A percentile compares a stretch with the other conserved stretches of the same genome.
Evolutionary conservation across 495 filamentous ascomycete genomes (phyloP).

Genomic region (Xylaria telfairii): DNA sequence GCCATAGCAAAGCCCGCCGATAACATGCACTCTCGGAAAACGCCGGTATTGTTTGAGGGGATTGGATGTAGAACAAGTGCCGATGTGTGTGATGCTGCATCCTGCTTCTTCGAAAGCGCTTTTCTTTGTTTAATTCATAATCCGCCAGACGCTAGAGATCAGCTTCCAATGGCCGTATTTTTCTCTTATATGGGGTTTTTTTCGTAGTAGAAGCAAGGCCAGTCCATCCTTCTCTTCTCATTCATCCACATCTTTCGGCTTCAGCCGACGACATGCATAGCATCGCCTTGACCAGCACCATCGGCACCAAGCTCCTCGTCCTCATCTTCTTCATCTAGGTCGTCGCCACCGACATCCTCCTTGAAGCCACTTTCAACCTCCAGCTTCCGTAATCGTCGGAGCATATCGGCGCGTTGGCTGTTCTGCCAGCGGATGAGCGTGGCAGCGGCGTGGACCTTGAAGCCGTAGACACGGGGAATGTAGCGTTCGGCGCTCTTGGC

Average conservation of each 20-base stretch:
- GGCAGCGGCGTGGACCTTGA: slow-evolving; percentile 90
- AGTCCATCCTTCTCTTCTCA: background rate
- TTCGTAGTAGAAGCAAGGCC: background rate
- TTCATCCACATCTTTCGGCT: too few species aligned
- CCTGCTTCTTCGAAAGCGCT: background rate
- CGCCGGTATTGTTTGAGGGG: slow-evolving; percentile 17
- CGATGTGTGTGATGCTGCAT: background rate
- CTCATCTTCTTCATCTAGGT: slow-evolving; percentile 53
- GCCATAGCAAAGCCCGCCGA: slow-evolving; percentile 11
- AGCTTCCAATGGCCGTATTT: background rate
- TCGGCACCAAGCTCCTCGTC: slow-evolving; percentile 51
- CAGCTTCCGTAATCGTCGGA: slow-evolving; percentile 65
- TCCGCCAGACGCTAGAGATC: background rate
- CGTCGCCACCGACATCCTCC: slow-evolving; percentile 49
- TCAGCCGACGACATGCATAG: slow-evolving; percentile 39
- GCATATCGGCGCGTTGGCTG: slow-evolving; percentile 76
- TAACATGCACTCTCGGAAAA: slow-evolving; percentile 20
- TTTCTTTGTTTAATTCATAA: background rate
- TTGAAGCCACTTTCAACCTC: slow-evolving; percentile 67
- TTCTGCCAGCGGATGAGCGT: slow-evolving; percentile 93
- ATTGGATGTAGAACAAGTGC: background rate
- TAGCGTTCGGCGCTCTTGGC: slow-evolving; percentile 85
- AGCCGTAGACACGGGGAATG: slow-evolving; percentile 88
- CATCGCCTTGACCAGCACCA: slow-evolving; percentile 40
- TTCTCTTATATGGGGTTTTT: background rate